These are phyloP conservation scores for Flagelloscypha sp. DNA, from an alignment of 768 basidiomycete species.

Conservation along the genomic window DNA sequence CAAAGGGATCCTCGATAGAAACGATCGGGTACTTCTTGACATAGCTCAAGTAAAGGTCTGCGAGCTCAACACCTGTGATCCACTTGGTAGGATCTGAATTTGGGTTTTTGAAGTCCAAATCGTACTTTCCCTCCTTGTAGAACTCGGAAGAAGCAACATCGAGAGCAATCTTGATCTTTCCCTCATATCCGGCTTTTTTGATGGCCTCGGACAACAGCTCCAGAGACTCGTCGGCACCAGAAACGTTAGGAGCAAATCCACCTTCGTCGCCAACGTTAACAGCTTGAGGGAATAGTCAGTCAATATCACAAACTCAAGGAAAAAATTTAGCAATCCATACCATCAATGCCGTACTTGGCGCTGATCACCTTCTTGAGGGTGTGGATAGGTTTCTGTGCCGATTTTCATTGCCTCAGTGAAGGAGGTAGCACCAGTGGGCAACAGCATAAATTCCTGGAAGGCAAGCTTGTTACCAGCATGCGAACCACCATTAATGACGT, in stretches of 20 bases:
- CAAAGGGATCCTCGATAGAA: slow-evolving; percentile 96
- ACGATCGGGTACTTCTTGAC: slow-evolving; percentile 93
- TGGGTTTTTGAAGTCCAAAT: slow-evolving; percentile 98
- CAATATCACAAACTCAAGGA: slow-evolving; percentile 8
- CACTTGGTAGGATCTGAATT: slow-evolving; percentile 97
- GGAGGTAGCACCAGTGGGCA: slow-evolving; percentile 83
- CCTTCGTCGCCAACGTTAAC: slow-evolving; percentile 99
- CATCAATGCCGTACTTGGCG: slow-evolving; percentile 98
- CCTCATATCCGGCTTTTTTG: slow-evolving; percentile 96
- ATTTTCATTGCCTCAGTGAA: slow-evolving; percentile 99
- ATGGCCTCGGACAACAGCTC: slow-evolving; percentile 95
- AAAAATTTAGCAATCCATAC: slow-evolving; percentile 35
- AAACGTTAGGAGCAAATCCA: slow-evolving; percentile 98
- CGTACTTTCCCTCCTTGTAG: slow-evolving; percentile 99
- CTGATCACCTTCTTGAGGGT: slow-evolving; percentile 98
- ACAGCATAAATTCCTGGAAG: slow-evolving; percentile 99
- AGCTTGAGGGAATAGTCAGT: slow-evolving; percentile 37
- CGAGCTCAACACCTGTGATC: slow-evolving; percentile 89
- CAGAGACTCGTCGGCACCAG: slow-evolving; percentile 93
- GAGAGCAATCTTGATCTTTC: slow-evolving; percentile 97
- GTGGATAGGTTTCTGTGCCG: slow-evolving; percentile 96
- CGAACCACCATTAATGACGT: slow-evolving; percentile 99
- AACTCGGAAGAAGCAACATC: slow-evolving; percentile 99
- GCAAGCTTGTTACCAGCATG: slow-evolving; percentile 99
- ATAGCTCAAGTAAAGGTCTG: slow-evolving; percentile 81